These are phyloP conservation scores for Ustilago esculenta DNA, from an alignment of 1,284 basidiomycete genomes.

Conservation along the genomic window DNA sequence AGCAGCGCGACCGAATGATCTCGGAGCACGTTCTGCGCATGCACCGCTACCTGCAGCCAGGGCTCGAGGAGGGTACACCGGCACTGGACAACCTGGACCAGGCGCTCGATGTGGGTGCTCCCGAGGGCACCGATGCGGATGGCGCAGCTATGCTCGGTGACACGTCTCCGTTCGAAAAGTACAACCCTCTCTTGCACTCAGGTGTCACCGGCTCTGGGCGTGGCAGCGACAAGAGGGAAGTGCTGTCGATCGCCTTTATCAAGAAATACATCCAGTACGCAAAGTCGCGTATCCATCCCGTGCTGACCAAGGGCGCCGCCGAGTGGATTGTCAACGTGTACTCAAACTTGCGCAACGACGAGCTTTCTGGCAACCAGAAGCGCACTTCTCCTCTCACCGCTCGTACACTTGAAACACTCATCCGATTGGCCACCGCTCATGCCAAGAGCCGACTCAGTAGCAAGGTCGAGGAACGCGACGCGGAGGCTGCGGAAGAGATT, in stretches of 20 bases:
- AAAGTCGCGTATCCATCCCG: constrained; percentile 78
- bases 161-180: constrained; percentile 78
- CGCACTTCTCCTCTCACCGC: constrained; percentile 98
- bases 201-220: constrained; percentile 72
- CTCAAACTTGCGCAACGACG: constrained; percentile 89
- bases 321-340: constrained; percentile 95
- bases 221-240: constrained; percentile 73
- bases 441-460: constrained; percentile 91
- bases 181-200: constrained; percentile 91
- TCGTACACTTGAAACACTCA: constrained; percentile 97
- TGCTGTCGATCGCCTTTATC: constrained; percentile 91
- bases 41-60: constrained; percentile 95
- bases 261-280: constrained; percentile 99
- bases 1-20: constrained; percentile 89
- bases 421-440: constrained; percentile 96
- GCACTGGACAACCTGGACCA: constrained; percentile 82
- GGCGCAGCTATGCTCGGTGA: constrained; percentile 53
- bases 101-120: constrained; percentile 62
- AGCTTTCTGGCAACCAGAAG: constrained; percentile 87
- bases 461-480: constrained; percentile 86
- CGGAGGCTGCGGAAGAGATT: constrained; percentile 90
- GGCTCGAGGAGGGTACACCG: constrained; percentile 87
- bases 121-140: constrained; percentile 55
- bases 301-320: constrained; percentile 89
- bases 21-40: constrained; percentile 97